Conservation (phyloP, 495 filamentous ascomycete species). For the Aspergillus avenaceus region DNA sequence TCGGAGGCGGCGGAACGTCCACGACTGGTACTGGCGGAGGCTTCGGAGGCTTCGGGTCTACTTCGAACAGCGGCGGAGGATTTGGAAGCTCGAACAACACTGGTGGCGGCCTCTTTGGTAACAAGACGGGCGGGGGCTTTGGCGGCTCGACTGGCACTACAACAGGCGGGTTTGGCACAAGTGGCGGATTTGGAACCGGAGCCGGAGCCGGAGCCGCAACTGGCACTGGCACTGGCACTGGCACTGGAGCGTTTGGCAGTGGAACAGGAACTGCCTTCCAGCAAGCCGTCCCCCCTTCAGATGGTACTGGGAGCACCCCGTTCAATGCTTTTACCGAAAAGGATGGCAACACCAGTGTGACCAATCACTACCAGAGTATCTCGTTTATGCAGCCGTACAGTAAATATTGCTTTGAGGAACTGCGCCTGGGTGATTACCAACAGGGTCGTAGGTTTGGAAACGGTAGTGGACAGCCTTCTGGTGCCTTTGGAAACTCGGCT, state of each 20-base stretch:
- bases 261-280: conserved; percentile 46
- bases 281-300: conserved; percentile 37
- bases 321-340: conserved; percentile 81
- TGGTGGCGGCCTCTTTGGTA: conserved; percentile 45
- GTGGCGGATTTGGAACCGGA: conserved; percentile 28
- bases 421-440: conserved; percentile 84
- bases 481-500: conserved; percentile 67
- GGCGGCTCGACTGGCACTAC: conserved; percentile 20
- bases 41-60: conserved; percentile 3
- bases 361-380: conserved; percentile 82
- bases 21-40: conserved; percentile 33
- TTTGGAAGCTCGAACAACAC: background rate
- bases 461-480: conserved; percentile 71
- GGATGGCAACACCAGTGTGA: conserved; percentile 55
- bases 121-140: conserved; percentile 32
- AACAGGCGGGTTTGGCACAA: conserved; percentile 32
- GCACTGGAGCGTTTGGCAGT: conserved; percentile 36
- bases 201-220: too few species aligned
- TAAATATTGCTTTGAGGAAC: conserved; percentile 86
- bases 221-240: conserved; percentile 22
- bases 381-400: conserved; percentile 80
- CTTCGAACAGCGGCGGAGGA: conserved; percentile 3
- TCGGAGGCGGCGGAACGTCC: conserved; percentile 41
- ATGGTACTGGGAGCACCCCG: conserved; percentile 69
- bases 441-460: conserved; percentile 81